Percentiles rank a stretch among this genome's conserved stretches.
phyloP scores from a whole-genome alignment of 768 basidiomycete genomes.

The Pleurotus platypus region DNA sequence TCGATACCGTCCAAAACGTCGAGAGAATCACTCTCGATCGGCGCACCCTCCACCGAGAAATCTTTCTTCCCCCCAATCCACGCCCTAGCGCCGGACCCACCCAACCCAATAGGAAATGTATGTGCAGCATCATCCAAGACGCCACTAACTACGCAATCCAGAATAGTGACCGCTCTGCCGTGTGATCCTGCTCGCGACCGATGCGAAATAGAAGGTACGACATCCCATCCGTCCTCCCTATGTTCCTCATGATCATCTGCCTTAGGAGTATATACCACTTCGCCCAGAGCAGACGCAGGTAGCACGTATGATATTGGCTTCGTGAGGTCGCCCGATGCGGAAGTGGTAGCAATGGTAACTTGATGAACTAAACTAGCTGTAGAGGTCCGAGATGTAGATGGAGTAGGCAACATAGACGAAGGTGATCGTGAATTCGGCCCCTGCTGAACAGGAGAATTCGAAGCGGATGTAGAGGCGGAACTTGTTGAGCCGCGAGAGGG shows the following conservation, averaged over 20 bases:
- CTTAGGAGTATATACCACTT: neutral
- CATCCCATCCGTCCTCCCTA: conserved; percentile 1
- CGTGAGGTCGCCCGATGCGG: neutral
- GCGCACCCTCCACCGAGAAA: neutral
- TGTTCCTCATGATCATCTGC: neutral
- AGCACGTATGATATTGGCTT: conserved; percentile 4
- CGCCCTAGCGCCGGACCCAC: neutral
- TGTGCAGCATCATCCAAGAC: conserved; percentile 3
- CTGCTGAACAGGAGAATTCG: neutral
- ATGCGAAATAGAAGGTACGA: neutral
- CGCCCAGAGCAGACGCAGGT: neutral
- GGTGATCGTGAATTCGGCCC: neutral
- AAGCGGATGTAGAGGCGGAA: neutral
- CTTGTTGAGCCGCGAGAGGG: neutral
- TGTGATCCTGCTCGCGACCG: no score
- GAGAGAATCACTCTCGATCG: neutral
- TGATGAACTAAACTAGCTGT: neutral
- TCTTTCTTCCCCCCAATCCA: conserved; percentile 1
- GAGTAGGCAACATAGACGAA: neutral
- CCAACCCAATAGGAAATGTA: neutral
- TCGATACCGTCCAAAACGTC: neutral
- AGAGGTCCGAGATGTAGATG: neutral
- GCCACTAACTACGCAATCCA: conserved; percentile 3
- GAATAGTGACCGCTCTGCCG: neutral
- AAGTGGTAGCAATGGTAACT: no score